phyloP scores from a whole-genome alignment of 1,284 basidiomycete genomes.

The Leccinum subrobustum region DNA sequence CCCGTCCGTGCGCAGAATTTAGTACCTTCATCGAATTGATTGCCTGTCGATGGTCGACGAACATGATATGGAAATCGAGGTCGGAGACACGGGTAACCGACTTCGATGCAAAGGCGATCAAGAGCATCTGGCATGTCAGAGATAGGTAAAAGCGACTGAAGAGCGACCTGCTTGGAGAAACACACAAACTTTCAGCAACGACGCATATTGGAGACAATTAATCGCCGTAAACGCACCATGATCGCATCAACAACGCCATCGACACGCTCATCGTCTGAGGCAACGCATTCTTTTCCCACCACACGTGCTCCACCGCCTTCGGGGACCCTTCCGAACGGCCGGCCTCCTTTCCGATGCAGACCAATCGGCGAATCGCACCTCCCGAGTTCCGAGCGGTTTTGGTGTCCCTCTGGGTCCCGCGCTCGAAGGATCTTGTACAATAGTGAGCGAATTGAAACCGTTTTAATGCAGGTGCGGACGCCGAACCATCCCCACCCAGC shows the following conservation, averaged over 20 bases:
- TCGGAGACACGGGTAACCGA: constrained; percentile 35
- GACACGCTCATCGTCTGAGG: constrained; percentile 40
- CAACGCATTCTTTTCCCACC: constrained; percentile 59
- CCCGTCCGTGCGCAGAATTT: too few species aligned
- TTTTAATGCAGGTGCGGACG: constrained; percentile 18
- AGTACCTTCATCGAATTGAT: too few species aligned
- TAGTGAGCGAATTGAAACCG: constrained; percentile 29
- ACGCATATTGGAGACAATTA: not conserved
- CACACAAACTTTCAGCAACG: not conserved
- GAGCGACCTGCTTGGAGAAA: constrained; percentile 46
- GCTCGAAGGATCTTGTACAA: constrained; percentile 17
- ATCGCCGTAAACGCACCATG: constrained; percentile 43
- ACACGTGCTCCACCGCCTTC: constrained; percentile 74
- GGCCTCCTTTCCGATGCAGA: constrained; percentile 78
- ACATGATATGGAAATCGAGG: too few species aligned
- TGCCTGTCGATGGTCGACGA: too few species aligned
- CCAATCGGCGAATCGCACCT: constrained; percentile 82
- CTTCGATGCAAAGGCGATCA: constrained; percentile 56
- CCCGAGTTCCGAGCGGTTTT: constrained; percentile 73
- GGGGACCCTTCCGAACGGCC: constrained; percentile 74
- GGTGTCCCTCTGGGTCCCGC: constrained; percentile 44
- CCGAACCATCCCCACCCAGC: constrained; percentile 5
- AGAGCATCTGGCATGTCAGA: constrained; percentile 57
- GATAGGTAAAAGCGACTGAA: constrained; percentile 54
- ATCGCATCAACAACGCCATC: constrained; percentile 49